A percentile compares a stretch with the other conserved stretches of the same genome.
These are phyloP conservation scores for Saturnispora sekii DNA, from an alignment of 805 yeast species.

Conservation along the genomic window DNA sequence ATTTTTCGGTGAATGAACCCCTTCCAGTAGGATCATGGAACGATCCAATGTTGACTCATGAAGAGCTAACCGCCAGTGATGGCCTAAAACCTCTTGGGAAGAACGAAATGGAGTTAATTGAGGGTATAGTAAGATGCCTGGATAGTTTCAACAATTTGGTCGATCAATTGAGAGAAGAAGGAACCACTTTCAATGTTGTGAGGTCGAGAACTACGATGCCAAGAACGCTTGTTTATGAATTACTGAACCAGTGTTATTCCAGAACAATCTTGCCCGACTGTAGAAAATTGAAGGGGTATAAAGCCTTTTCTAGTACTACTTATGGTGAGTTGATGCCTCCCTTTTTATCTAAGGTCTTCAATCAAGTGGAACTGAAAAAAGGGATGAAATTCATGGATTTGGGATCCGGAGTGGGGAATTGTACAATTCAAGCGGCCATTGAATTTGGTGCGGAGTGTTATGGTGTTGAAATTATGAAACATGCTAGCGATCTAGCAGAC, in stretches of 20 bases:
- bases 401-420: constrained; percentile 93
- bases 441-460: constrained; percentile 78
- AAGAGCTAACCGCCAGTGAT: not conserved
- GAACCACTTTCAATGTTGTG: constrained; percentile 15
- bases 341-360: constrained; percentile 59
- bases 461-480: constrained; percentile 85
- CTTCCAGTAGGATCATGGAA: not conserved
- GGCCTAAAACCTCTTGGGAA: not conserved
- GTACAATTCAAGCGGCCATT: constrained; percentile 79
- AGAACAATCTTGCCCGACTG: constrained; percentile 74
- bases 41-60: not conserved
- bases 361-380: constrained; percentile 44
- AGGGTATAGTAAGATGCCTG: constrained; percentile 19
- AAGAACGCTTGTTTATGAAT: constrained; percentile 46
- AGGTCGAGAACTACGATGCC: constrained; percentile 24
- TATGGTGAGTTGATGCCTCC: constrained; percentile 85
- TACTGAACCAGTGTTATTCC: constrained; percentile 63
- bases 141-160: constrained; percentile 36
- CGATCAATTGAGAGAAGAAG: constrained; percentile 27
- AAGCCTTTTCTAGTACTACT: constrained; percentile 82
- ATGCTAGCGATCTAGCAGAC: constrained; percentile 62
- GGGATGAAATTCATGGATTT: constrained; percentile 66
- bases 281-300: constrained; percentile 52
- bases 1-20: not conserved
- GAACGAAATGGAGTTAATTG: constrained; percentile 1